Base-by-base conservation (phyloP, 2,329 filamentous ascomycete species). In the Trichophyton mentagrophytes region DNA sequence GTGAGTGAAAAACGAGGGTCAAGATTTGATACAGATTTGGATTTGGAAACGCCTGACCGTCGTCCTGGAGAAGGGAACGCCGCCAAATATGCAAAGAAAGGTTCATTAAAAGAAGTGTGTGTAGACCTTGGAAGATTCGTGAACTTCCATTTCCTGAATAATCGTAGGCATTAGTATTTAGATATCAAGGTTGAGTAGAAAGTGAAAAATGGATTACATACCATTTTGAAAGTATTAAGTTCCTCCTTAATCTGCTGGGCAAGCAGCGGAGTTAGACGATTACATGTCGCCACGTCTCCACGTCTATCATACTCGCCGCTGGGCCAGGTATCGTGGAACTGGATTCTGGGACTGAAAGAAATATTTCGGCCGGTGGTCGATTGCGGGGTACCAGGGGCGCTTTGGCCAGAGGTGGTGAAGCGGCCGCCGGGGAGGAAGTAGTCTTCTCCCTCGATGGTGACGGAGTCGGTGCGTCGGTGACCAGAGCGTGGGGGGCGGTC, bases 231-330 rank as follows among this genome's bases (percentile, higher is more conserved):
- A 68, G 86, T 95, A 77, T 99, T 99, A 68, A 99, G 83, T 78
- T 99, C 93, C 77, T 99, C 93, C 77, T 97, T 97, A 77, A 99
- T 99, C 74, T 99, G 93, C 77, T 99, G 93, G 53, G 93, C 93
- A 65, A 99, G 83, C 82, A 96, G 91, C 11, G 93, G 93, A 57
- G 93, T 99, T 67, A 99, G 80, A 66, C 92, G 89, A 72, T 99
- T 99, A 83, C 93, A 99, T 1, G 93, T 99, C 9, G 93, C 91
- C 76, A 97, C 88, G 63, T 99, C 93, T 60, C 93, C 93, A 60
- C 93, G 85, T 64, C 93, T 88, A 73, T 99, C 93, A 70, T 99
- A 99, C 73, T 99, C 93, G 68, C 88, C 87, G 70, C 87, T 89
- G 1, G 91, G 90, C 90, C 91, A 99, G 6, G 91, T 97, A 70